Percentiles rank a stretch among this genome's conserved stretches.
phyloP scores from a whole-genome alignment of 257 asterid species.

The Nicotiana noctiflora region DNA sequence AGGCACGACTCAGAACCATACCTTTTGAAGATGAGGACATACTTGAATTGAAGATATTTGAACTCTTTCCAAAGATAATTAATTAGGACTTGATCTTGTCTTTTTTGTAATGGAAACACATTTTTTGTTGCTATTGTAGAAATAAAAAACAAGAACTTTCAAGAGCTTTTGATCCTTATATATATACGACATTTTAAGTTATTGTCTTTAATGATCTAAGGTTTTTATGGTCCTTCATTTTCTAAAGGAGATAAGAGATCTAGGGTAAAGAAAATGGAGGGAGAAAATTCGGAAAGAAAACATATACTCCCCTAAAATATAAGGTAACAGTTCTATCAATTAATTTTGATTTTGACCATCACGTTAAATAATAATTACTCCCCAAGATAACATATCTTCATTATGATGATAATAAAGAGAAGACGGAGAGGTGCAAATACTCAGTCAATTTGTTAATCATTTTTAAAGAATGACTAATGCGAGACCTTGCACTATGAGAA shows the following conservation, averaged over 20 bases:
- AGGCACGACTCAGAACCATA: background rate
- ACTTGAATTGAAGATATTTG: background rate
- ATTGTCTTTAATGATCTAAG: background rate
- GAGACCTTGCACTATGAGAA: background rate
- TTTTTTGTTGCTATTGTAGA: background rate
- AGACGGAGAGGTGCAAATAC: background rate
- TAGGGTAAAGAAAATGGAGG: too few relatives aligned
- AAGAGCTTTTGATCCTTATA: background rate
- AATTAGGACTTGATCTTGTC: background rate
- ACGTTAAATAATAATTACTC: background rate
- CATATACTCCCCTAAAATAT: too few relatives aligned
- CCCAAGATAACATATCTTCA: background rate
- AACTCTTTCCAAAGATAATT: background rate
- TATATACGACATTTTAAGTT: background rate
- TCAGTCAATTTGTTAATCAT: background rate
- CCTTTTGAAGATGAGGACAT: constrained; percentile 5
- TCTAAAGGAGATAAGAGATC: background rate
- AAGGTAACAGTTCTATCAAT: too few relatives aligned
- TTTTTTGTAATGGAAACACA: background rate
- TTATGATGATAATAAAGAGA: background rate
- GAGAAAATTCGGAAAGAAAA: too few relatives aligned
- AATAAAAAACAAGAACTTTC: background rate
- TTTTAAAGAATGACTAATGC: background rate
- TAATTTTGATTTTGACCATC: background rate
- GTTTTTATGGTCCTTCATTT: background rate